Conservation (phyloP, 1,139 yeast species). For the Arxiozyma telluris region DNA sequence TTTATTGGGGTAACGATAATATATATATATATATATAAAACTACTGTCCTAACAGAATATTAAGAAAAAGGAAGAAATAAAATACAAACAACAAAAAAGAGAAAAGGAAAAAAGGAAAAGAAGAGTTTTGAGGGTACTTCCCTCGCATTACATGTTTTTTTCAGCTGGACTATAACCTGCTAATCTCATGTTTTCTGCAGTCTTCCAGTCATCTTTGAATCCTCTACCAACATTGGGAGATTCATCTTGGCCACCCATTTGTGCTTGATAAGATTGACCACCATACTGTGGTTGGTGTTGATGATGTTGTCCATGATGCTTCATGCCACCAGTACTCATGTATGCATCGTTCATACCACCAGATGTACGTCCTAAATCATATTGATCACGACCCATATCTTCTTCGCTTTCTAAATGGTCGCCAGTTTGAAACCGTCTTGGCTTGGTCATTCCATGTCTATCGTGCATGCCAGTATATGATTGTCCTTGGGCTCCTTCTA, state of each 20-base stretch:
- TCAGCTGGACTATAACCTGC: neutral
- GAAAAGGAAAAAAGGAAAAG: too few species aligned
- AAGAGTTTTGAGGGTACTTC: too few species aligned
- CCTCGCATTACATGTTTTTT: neutral
- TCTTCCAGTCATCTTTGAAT: constrained; percentile 7
- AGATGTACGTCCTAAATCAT: neutral
- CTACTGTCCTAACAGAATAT: neutral
- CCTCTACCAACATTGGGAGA: constrained; percentile 8
- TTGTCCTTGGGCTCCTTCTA: neutral
- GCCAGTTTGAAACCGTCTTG: neutral
- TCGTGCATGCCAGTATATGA: constrained; percentile 1
- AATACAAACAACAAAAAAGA: too few species aligned
- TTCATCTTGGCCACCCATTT: neutral
- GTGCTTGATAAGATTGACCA: too few species aligned
- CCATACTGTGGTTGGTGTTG: neutral
- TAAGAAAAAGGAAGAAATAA: too few species aligned
- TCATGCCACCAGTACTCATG: too few species aligned
- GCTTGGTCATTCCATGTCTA: neutral
- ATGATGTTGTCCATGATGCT: neutral
- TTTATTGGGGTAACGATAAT: neutral
- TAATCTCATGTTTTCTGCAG: constrained; percentile 1
- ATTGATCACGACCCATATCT: neutral
- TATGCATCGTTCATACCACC: neutral
- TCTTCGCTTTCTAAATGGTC: neutral
- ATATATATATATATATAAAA: too few species aligned